Base-by-base conservation (phyloP, 495 filamentous ascomycete species). In the Mycothermus thermophilus region DNA sequence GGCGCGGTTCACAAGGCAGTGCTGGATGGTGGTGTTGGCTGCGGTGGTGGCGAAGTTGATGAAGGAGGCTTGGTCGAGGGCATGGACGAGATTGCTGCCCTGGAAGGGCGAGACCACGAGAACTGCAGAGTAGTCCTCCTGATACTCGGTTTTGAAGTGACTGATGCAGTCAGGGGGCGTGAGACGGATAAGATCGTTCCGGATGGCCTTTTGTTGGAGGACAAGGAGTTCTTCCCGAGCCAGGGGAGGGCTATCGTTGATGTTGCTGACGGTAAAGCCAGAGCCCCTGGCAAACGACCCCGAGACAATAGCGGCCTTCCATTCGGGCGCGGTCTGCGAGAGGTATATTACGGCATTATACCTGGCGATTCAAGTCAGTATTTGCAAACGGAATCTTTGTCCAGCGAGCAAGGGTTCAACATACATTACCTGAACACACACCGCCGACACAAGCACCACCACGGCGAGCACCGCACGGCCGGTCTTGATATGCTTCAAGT, bases 271-370 rank as follows among this genome's bases (percentile, higher is more conserved):
- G 44, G 41, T 60, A 32, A 63, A 61, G 14, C 42, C 46, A 16
- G 56, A 49, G 22, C 57, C 54, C 27, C 38, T 38, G 37, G 56
- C 39, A 38, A 63, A 63, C 7, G 52, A 51, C 29, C 47, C 50
- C 37, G 46, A 52, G 16, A 56, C 58, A 34, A 61, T 42, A n/a
- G 55, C 34, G n/a, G 59, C 42, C 38, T 52, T 55, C 52, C 51
- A 53, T 34, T 51, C 37, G 15, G 51, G 30, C 26, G 44, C 43
- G 20, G 49, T 53, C 16, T 49, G 54, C 16, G 58, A 58, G 30
- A 50, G 59, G 14, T 57, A 60, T 13, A 64, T 51, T 44, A 61
- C 51, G 29, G 62, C 52, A 60, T 64, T 64, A 60, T 62, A 67
- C 32, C 63, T 67, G 8, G 11, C 21, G 22, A 25, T 11, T 25